Evolutionary conservation across 495 filamentous ascomycete species (phyloP).

Genomic region (Aspergillus mulundensis): DNA sequence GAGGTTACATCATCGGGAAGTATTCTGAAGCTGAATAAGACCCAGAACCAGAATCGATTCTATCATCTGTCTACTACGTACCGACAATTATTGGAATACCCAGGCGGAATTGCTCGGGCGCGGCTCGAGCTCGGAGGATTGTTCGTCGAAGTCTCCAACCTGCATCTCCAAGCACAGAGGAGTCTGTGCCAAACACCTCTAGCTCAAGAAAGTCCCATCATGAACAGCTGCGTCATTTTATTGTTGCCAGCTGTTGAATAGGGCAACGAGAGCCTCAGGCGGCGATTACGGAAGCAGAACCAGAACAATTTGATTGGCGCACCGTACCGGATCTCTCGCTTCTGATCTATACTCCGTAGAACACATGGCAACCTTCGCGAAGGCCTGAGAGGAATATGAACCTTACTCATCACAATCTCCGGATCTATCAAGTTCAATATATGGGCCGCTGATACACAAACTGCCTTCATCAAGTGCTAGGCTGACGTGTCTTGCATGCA

Average conservation of each 20-base stretch:
- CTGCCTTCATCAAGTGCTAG: too few species aligned
- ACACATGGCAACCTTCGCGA: neutral
- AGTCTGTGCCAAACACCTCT: neutral
- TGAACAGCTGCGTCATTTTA: neutral
- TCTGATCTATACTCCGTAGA: neutral
- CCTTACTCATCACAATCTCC: neutral
- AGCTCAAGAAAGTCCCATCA: neutral
- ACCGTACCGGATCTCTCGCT: neutral
- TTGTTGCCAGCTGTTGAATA: neutral
- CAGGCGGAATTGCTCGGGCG: neutral
- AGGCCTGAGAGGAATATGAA: neutral
- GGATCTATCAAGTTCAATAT: too few species aligned
- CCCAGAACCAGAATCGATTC: neutral
- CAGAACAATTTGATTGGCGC: neutral
- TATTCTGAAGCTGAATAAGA: neutral
- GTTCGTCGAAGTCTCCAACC: neutral
- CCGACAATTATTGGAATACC: neutral
- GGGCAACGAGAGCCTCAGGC: neutral
- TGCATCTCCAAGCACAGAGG: neutral
- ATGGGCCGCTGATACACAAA: too few species aligned
- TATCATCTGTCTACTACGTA: neutral
- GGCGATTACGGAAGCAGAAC: neutral
- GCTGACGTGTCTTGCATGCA: constrained; percentile 17
- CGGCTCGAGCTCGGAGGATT: neutral
- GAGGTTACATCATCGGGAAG: neutral